phyloP scores from a whole-genome alignment of 2,329 filamentous ascomycete species.

The Davidsoniella neocaledoniae region DNA sequence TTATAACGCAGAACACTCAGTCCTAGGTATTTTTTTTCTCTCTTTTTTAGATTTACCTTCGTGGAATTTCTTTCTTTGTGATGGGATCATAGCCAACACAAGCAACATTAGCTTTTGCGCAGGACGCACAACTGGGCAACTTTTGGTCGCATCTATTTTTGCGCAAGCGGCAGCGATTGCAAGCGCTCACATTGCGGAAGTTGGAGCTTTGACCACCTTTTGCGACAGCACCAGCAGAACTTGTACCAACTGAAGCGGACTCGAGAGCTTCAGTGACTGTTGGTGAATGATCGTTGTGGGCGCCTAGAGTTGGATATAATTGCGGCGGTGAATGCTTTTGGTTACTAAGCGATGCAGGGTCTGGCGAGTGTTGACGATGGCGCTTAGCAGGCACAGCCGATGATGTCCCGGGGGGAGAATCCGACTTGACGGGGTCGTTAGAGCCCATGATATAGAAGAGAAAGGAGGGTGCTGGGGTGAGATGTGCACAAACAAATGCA shows the following conservation, averaged over 20 bases:
- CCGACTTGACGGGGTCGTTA: too few relatives aligned
- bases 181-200: conserved; percentile 83
- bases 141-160: conserved; percentile 95
- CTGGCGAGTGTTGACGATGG: conserved; percentile 35
- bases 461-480: too few relatives aligned
- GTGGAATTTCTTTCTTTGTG: conserved; percentile 85
- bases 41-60: conserved; percentile 48
- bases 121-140: conserved; percentile 76
- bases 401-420: not conserved
- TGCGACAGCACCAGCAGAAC: conserved; percentile 18
- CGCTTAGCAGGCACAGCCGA: conserved; percentile 36
- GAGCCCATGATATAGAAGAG: not conserved
- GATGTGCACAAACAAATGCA: too few relatives aligned
- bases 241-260: conserved; percentile 13
- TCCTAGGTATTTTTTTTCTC: not conserved
- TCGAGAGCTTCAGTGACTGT: not conserved
- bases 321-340: not conserved
- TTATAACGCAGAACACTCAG: not conserved
- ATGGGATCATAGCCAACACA: conserved; percentile 96
- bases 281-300: too few relatives aligned
- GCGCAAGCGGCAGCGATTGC: conserved; percentile 76
- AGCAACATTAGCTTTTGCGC: conserved; percentile 78
- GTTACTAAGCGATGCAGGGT: conserved; percentile 15
- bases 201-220: conserved; percentile 44
- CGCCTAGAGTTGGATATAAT: too few relatives aligned